A percentile compares a stretch with the other conserved stretches of the same genome.
Evolutionary conservation across 2,329 filamentous ascomycete genomes (phyloP).

Genomic region (Talaromyces sp.): DNA sequence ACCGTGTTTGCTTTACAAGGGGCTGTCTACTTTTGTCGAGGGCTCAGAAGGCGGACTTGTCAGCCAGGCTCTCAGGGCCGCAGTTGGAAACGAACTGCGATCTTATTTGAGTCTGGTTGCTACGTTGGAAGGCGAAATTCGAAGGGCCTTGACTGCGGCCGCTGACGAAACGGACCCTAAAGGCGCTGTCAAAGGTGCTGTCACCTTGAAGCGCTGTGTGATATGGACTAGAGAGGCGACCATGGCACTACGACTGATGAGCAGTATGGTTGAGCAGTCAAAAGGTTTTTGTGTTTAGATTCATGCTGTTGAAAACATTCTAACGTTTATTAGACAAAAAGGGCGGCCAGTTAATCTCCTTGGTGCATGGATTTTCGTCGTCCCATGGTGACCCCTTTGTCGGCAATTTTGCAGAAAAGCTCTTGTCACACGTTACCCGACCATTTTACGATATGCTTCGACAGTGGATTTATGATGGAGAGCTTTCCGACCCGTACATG

Average conservation of each 20-base stretch:
- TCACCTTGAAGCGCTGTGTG: slow-evolving; percentile 90
- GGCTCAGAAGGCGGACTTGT: slow-evolving; percentile 78
- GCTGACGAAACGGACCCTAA: slow-evolving; percentile 54
- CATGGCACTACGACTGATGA: slow-evolving; percentile 90
- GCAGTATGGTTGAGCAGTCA: slow-evolving; percentile 86
- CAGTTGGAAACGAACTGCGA: slow-evolving; percentile 76
- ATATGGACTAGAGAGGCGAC: slow-evolving; percentile 97
- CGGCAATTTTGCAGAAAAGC: slow-evolving; percentile 81
- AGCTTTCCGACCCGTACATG: slow-evolving; percentile 89
- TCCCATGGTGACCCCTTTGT: slow-evolving; percentile 96
- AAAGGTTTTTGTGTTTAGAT: slow-evolving; percentile 46
- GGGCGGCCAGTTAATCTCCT: slow-evolving; percentile 85
- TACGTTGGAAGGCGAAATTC: slow-evolving; percentile 86
- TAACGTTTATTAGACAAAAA: slow-evolving; percentile 50
- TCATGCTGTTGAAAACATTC: neutral
- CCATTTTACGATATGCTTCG: slow-evolving; percentile 96
- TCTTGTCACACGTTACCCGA: slow-evolving; percentile 78
- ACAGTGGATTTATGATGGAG: slow-evolving; percentile 97
- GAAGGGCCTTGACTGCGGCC: slow-evolving; percentile 71
- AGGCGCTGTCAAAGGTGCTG: slow-evolving; percentile 76
- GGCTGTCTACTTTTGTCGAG: slow-evolving; percentile 75
- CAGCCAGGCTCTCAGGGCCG: slow-evolving; percentile 83
- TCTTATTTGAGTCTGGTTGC: slow-evolving; percentile 89
- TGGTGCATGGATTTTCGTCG: slow-evolving; percentile 89
- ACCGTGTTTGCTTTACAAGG: slow-evolving; percentile 84